Conservation (phyloP, 768 basidiomycete genomes). For the Amanita exitialis region DNA sequence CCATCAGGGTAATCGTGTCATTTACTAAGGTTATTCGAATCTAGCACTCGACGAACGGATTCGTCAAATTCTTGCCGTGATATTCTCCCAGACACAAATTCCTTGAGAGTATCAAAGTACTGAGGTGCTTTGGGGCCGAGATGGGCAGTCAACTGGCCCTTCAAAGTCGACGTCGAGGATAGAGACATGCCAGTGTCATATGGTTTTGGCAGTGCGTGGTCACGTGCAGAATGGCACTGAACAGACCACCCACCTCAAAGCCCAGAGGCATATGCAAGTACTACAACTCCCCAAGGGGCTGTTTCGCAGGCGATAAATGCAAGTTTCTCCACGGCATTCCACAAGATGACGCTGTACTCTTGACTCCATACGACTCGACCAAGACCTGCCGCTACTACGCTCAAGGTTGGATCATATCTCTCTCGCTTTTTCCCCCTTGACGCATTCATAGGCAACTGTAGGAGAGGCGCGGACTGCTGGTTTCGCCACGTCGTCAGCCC, state of each 20-base stretch:
- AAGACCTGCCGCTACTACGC: constrained; percentile 64
- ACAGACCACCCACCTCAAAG: constrained; percentile 58
- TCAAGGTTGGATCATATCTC: constrained; percentile 26
- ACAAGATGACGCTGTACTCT: constrained; percentile 13
- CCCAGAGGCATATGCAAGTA: constrained; percentile 64
- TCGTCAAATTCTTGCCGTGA: constrained; percentile 76
- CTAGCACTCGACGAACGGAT: constrained; percentile 48
- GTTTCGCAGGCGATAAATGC: constrained; percentile 58
- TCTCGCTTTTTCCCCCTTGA: constrained; percentile 1
- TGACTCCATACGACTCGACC: constrained; percentile 62
- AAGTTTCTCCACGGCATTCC: constrained; percentile 61
- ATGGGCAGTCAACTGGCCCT: constrained; percentile 51
- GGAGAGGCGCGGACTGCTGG: constrained; percentile 64
- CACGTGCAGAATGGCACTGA: constrained; percentile 4
- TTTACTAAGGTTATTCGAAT: constrained; percentile 40
- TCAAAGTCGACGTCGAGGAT: constrained; percentile 65
- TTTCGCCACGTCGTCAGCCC: constrained; percentile 42
- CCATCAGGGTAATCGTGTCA: not conserved
- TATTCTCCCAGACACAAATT: constrained; percentile 56
- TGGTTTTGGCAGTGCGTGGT: not conserved
- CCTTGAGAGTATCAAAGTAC: constrained; percentile 58
- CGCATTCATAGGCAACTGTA: constrained; percentile 50
- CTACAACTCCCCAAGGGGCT: constrained; percentile 54
- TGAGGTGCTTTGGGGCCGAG: constrained; percentile 48
- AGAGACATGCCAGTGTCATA: constrained; percentile 46